Percentiles rank a stretch among this genome's conserved stretches.
phyloP scores from a whole-genome alignment of 23 red algal species.

The Agarophyton chilense region DNA sequence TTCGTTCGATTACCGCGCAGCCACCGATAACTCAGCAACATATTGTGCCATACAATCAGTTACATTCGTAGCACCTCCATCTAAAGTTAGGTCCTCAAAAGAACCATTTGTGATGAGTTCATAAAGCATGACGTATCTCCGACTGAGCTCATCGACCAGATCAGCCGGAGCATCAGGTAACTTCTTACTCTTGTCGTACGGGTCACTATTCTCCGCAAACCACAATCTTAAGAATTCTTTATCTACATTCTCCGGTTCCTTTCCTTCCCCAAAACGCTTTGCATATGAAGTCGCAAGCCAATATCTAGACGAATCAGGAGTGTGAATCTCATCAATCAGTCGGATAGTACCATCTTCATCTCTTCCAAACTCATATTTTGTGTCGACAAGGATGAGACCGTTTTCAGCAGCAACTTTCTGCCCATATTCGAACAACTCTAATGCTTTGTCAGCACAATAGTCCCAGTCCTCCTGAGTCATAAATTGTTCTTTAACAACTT shows the following conservation, averaged over 20 bases:
- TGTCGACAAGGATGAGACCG: slow-evolving; percentile 99
- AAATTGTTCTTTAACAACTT: slow-evolving; percentile 78
- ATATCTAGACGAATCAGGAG: slow-evolving; percentile 95
- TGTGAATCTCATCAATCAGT: slow-evolving; percentile 98
- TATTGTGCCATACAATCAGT: background rate
- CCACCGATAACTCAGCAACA: slow-evolving; percentile 1
- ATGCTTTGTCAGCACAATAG: slow-evolving; percentile 77
- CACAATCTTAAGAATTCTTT: slow-evolving; percentile 98
- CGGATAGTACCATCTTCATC: slow-evolving; percentile 90
- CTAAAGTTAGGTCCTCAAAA: slow-evolving; percentile 68
- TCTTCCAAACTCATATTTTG: slow-evolving; percentile 98
- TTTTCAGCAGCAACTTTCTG: slow-evolving; percentile 84
- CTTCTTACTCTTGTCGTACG: slow-evolving; percentile 85
- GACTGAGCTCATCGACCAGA: slow-evolving; percentile 91
- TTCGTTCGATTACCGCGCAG: background rate
- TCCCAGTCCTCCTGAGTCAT: slow-evolving; percentile 97
- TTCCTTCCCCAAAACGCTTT: slow-evolving; percentile 71
- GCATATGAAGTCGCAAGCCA: slow-evolving; percentile 93
- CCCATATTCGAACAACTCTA: slow-evolving; percentile 82
- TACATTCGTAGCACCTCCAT: slow-evolving; percentile 17
- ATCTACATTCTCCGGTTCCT: slow-evolving; percentile 98
- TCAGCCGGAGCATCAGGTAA: slow-evolving; percentile 95
- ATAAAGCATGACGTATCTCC: slow-evolving; percentile 98
- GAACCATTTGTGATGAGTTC: slow-evolving; percentile 92
- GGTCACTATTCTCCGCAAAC: slow-evolving; percentile 96